Conservation (phyloP, 1,139 yeast species). For the Blastobotrys ciferrii region DNA sequence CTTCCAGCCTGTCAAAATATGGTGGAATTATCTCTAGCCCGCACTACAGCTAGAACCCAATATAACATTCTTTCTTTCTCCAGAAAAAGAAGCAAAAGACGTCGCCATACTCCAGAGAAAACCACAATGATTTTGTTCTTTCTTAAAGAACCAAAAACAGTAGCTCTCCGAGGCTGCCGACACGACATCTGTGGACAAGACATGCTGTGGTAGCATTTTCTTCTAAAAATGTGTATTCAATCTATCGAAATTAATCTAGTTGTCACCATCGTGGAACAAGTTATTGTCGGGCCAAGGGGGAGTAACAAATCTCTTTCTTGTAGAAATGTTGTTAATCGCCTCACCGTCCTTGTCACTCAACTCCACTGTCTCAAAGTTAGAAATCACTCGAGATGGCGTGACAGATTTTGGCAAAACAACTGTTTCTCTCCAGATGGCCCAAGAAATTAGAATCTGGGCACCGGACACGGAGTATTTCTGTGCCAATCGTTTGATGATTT, state of each 20-base stretch:
- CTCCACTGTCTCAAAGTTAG: constrained; percentile 37
- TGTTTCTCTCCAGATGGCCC: constrained; percentile 45
- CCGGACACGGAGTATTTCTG: constrained; percentile 48
- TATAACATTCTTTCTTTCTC: too few relatives aligned
- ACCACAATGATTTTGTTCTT: too few relatives aligned
- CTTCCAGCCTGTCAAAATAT: too few relatives aligned
- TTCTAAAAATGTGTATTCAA: too few relatives aligned
- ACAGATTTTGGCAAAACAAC: constrained; percentile 71
- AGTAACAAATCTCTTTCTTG: constrained; percentile 1
- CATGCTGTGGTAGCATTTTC: too few relatives aligned
- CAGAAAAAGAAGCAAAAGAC: too few relatives aligned
- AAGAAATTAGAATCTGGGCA: constrained; percentile 46
- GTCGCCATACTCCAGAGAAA: too few relatives aligned
- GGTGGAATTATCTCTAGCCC: too few relatives aligned
- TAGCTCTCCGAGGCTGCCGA: too few relatives aligned
- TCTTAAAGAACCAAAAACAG: too few relatives aligned
- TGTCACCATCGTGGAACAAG: constrained; percentile 5
- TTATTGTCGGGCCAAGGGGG: not conserved
- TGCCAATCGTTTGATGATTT: constrained; percentile 50
- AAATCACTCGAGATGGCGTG: constrained; percentile 48
- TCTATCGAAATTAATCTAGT: constrained; percentile 2
- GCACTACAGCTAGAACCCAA: too few relatives aligned
- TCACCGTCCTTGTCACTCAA: not conserved
- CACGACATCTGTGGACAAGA: too few relatives aligned
- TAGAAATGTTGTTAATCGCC: not conserved